Base-by-base conservation (phyloP, 352 stramenopile species). In the Globisporangium nunn region DNA sequence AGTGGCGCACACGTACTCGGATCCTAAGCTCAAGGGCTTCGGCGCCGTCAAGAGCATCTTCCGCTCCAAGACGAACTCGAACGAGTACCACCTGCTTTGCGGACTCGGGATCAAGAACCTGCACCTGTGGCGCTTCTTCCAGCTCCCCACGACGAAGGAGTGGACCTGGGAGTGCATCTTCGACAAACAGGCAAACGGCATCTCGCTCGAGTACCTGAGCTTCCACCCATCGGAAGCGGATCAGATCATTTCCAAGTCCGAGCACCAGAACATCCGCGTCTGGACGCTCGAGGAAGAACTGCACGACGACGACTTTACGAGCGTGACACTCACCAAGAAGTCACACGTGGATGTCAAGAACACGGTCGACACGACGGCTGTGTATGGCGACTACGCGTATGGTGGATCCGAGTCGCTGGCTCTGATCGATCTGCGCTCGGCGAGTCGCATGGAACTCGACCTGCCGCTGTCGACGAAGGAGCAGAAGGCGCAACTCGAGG, bases 51-150 rank as follows among this genome's bases (percentile, higher is more conserved):
- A 85, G 58, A 87, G 68, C 56, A 62, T 94, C 31, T 59, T 75
- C 8, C 67, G 66, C 2, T 65, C 78, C 29, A 66, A 54, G 6
- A 78, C 52, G 37, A 67, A 74, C 10, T 69, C 61, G 40, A 88
- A 62, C 0, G 82, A 94, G 56, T 94, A 92, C 50, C 81, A 84
- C 18, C 60, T 94, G 39, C 63, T 94, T 1, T 94, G 82, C 53
- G 85, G 85, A 3, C 74, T 94, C 5, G 85, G 85, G 29, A 94
- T 94, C 59, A 94, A 94, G 70, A 94, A 88, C 56, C 62, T 94
- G 23, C 85, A 94, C 54, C 69, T 94, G 49, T 94, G 85, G 85
- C 76, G 84, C 6, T 93, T 93, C 59, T 91, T 77, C 59, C 75
- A 75, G 43, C 64, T 78, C 17, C 58, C 69, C 1, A 56, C 15